Evolutionary conservation across 1,139 yeast genomes (phyloP).

Genomic region (Groenewaldozyma auringiensis): DNA sequence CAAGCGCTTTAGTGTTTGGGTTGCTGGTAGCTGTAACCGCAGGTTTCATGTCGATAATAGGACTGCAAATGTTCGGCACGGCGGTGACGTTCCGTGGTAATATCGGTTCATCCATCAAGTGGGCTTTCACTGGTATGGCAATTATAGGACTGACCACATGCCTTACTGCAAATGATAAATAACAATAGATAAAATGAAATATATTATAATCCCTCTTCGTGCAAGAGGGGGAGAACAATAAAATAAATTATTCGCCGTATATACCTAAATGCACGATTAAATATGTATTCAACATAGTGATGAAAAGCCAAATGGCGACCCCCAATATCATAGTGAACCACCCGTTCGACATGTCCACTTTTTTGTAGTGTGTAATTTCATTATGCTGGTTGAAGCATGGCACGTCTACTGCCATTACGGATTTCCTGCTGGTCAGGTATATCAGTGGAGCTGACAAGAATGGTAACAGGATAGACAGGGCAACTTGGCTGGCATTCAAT

Average conservation of each 20-base stretch:
- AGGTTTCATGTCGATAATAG: constrained; percentile 75
- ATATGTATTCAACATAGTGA: constrained; percentile 57
- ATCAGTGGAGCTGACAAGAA: constrained; percentile 71
- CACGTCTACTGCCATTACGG: constrained; percentile 48
- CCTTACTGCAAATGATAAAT: constrained; percentile 4
- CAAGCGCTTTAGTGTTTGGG: constrained; percentile 47
- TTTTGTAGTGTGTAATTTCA: constrained; percentile 5
- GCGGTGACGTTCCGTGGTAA: constrained; percentile 64
- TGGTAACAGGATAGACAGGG: constrained; percentile 63
- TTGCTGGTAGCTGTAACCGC: constrained; percentile 63
- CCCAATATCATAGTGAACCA: constrained; percentile 49
- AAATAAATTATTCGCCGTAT: constrained; percentile 24
- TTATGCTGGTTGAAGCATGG: constrained; percentile 17
- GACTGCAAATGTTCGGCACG: constrained; percentile 78
- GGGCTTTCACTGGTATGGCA: constrained; percentile 29
- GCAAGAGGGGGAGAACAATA: too few species aligned
- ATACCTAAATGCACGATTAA: constrained; percentile 57
- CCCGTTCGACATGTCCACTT: constrained; percentile 48
- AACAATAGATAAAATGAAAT: too few species aligned
- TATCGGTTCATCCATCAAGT: constrained; percentile 23
- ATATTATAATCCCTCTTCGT: too few species aligned
- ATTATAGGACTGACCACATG: constrained; percentile 22
- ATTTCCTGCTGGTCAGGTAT: constrained; percentile 58
- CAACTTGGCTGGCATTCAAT: constrained; percentile 69
- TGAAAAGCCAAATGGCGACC: constrained; percentile 52